Conservation (phyloP, 1,284 basidiomycete genomes). For the Mycena citricolor region DNA sequence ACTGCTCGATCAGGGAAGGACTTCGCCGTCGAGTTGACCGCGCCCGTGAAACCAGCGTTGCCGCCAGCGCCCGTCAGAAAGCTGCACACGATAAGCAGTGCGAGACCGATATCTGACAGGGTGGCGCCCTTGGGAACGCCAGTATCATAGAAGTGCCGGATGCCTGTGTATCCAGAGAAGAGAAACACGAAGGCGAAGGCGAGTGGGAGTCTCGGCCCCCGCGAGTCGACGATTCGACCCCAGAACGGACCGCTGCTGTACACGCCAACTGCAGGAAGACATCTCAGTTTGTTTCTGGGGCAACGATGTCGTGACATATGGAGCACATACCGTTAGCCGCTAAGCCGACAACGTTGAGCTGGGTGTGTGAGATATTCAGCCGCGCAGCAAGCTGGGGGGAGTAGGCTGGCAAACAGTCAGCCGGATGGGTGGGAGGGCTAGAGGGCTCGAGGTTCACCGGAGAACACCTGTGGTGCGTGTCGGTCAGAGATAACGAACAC, state of each 20-base stretch:
- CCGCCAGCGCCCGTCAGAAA: conserved; percentile 65
- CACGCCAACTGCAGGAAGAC: conserved; percentile 45
- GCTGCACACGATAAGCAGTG: conserved; percentile 16
- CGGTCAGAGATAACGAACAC: conserved; percentile 6
- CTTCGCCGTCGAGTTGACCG: conserved; percentile 67
- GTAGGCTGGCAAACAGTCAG: conserved; percentile 48
- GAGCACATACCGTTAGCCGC: conserved; percentile 53
- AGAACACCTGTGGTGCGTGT: conserved; percentile 35
- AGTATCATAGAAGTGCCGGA: conserved; percentile 52
- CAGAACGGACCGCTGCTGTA: conserved; percentile 56
- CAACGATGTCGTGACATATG: too few species aligned
- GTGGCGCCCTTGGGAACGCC: conserved; percentile 35
- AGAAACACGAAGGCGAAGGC: conserved; percentile 47
- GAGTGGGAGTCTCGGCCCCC: conserved; percentile 54
- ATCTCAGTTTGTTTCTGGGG: too few species aligned
- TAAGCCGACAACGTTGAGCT: conserved; percentile 66
- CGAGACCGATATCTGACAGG: conserved; percentile 34
- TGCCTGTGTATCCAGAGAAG: conserved; percentile 59
- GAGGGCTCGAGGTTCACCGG: conserved; percentile 36
- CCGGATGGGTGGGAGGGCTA: conserved; percentile 1
- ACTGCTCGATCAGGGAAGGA: conserved; percentile 56
- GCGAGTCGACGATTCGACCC: conserved; percentile 64
- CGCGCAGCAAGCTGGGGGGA: conserved; percentile 69
- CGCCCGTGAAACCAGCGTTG: conserved; percentile 53
- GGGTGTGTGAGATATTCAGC: conserved; percentile 64